Evolutionary conservation across 495 filamentous ascomycete species (phyloP).

Genomic region (Friedmanniomyces endolithicus): DNA sequence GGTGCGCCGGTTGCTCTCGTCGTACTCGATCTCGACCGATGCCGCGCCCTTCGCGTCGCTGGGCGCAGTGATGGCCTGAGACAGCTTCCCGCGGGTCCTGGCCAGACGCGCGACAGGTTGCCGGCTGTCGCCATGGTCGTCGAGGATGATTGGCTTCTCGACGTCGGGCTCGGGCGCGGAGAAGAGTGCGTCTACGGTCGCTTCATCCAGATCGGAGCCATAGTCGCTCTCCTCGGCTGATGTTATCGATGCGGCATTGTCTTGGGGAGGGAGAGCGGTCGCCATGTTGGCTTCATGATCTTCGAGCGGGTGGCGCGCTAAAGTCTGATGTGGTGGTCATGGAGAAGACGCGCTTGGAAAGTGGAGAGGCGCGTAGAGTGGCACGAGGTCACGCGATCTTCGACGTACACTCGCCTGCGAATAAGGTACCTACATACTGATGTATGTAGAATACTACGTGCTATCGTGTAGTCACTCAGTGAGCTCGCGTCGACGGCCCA

Average conservation of each 20-base stretch:
- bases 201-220: slow-evolving; percentile 30
- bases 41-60: background rate
- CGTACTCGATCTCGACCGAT: slow-evolving; percentile 24
- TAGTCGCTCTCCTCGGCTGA: slow-evolving; percentile 26
- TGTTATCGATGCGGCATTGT: slow-evolving; percentile 1
- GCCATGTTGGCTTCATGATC: slow-evolving; percentile 9
- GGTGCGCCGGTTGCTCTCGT: slow-evolving; percentile 16
- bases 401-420: background rate
- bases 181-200: slow-evolving; percentile 22
- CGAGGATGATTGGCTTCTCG: slow-evolving; percentile 14
- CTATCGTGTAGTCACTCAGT: no score
- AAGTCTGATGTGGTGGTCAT: slow-evolving; percentile 11
- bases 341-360: slow-evolving; percentile 5
- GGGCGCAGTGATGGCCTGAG: background rate
- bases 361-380: background rate
- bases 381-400: background rate
- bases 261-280: background rate
- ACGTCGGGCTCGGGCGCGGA: slow-evolving; percentile 18
- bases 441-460: background rate
- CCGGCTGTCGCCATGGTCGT: slow-evolving; percentile 9
- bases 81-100: background rate
- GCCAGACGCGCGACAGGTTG: slow-evolving; percentile 4
- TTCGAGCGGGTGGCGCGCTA: background rate
- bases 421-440: background rate
- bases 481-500: no score